Evolutionary conservation across 306 rosid genomes (phyloP), one percentile per base, ranked within the genome.

Genomic region (Myrica gale): DNA sequence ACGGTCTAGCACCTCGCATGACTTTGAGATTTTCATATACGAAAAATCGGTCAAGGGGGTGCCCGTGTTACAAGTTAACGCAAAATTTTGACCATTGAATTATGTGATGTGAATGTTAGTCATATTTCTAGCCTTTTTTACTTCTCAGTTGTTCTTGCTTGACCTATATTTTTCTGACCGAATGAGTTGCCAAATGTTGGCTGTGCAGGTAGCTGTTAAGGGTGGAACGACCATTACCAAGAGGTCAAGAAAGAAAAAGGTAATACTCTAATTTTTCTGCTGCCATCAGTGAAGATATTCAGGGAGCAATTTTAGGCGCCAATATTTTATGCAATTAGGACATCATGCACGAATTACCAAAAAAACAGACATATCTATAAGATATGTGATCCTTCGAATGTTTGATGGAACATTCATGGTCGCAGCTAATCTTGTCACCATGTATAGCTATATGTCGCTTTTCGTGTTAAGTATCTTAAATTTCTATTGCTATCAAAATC

Each of bases 241-340:
- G 85, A 85, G 80, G 75, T 43, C 92, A 47, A 88, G 89, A 72
- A 93, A 82, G 75, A 92, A 85, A 84, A 93, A 83, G 90, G 97
- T 93, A 82, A 73, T 9, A 12, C 53, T 48, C 4, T 17, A 52
- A 47, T 41, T 16, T 23, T 76, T 56, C 72, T 45, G 15, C 37
- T 17, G 3, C 42, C 66, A 58, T 23, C 21, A 16, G 44, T 56
- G 42, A 21, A 12, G 17, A 11, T 54, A 19, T 73, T 73, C 58
- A 63, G 12, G 53, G 46, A 63, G 46, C 46, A 63, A 62, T 39
- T 13, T 3, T 58, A 23, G 17, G 42, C 16, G n/a, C 42, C 43
- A 60, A 16, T 63, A 21, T 63, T 63, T 16, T 9, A 20, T 56
- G 46, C 15, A 32, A 13, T 62, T 39, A 15, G 13, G 43, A 60